Base-by-base conservation (phyloP, 1,284 basidiomycete species). In the Boletellus deceptivus region DNA sequence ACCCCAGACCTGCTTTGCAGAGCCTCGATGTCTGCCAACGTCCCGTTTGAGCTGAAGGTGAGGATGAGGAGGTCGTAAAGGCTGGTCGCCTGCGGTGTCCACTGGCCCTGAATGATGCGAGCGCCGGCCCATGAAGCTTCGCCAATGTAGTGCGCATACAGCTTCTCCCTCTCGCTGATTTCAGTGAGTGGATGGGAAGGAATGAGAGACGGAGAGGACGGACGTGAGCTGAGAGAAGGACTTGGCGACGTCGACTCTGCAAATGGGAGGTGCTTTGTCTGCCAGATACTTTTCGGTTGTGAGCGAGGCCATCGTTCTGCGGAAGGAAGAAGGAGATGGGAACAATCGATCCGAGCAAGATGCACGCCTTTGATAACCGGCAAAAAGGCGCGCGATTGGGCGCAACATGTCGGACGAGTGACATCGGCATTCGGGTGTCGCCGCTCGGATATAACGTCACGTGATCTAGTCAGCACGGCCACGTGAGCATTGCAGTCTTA, bases 31-130 rank as follows among this genome's bases (percentile, higher is more conserved):
- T 90, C 76, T 25, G 75, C 76, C 7, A 91, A 72, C 49, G 75
- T 76, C 25, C 78, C 79, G 37, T 79, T 70, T 44, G 78, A 71
- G 61, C 82, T 83, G 71, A 91, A 89, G 1, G 75, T 81, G 46
- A 81, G 64, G 60, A 89, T 81, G 61, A 90, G 70, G 18, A 89
- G 74, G 70, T 89, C 81, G 64, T 86, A 84, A 46, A 91, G 76
- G 61, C 75, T 75, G 58, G 75, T 65, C 9, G 72, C 63, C 53
- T 85, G 75, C 0, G 81, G 74, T 0, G 88, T 87, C 83, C 85
- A 90, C 71, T 91, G 89, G 61, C 77, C 84, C 72, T 91, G 86
- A 53, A 91, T 87, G 67, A 93, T 85, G 41, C 86, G 77, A 43
- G 81, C 87, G 33, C 91, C 90, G 0, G 86, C 86, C 90, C 91